Evolutionary conservation across 805 yeast species (phyloP), one percentile per base, ranked within the genome.

Genomic region (Metschnikowia rubicola): DNA sequence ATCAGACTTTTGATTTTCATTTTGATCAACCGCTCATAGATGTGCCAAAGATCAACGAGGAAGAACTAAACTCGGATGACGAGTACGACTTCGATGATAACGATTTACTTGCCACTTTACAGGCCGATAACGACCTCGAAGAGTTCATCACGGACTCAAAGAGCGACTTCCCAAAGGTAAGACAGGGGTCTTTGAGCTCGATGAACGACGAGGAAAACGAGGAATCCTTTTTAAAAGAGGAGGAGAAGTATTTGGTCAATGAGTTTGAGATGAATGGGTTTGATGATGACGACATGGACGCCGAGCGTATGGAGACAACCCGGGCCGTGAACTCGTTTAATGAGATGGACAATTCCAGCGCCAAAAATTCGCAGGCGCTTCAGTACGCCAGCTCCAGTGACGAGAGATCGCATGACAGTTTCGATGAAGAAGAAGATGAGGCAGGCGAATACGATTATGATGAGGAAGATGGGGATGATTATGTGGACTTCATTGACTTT

Each of bases 21-120:
- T 67, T 65, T 39, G 68, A 67, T 42, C 54, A 58, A 32, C 60
- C 67, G 46, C 47, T 68, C 35, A 61, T 77, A 47, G 77, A 68
- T 48, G 83, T 78, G 3, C 84, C 83, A 12, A 75, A 73, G 51
- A 65, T 79, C 48, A 71, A 73, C 39, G 82, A 77, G 26, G 71
- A 68, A 28, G 78, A 71, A 40, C 55, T 70, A 37, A 68, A 67
- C 47, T 79, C 85, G 0, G 89, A 82, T 47, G 88, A 80, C 10
- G 91, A 83, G 57, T 82, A 83, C 55, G 83, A 78, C 54, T 73
- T 78, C 49, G 83, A 73, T 55, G 78, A 73, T 52, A 71, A 73
- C 51, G 78, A 71, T 50, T 58, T 73, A 30, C 59, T 73, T 37
- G 78, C 77, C 13, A 74, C 78, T 2, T 59, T 74, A 31, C 76